A percentile compares a stretch with the other conserved stretches of the same genome.
These are phyloP conservation scores for Bacidia gigantensis DNA, from an alignment of 495 filamentous ascomycete species.

Conservation along the genomic window DNA sequence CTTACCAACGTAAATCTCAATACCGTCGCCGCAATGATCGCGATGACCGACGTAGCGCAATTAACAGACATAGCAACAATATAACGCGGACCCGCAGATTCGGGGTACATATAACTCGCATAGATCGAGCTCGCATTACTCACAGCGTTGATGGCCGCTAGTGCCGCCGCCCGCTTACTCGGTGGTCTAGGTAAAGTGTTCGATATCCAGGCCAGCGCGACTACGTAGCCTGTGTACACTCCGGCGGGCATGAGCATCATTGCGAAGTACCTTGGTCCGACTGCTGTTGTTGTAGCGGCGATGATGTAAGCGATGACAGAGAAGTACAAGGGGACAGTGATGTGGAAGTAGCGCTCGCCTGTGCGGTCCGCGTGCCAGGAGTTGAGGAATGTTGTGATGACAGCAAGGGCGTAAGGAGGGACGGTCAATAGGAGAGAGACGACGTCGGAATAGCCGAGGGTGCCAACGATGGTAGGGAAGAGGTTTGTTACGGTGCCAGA, in stretches of 20 bases:
- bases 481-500: constrained; percentile 73
- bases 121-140: constrained; percentile 62
- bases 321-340: constrained; percentile 53
- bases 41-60: constrained; percentile 49
- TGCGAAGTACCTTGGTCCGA: constrained; percentile 57
- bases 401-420: constrained; percentile 59
- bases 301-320: constrained; percentile 63
- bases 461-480: constrained; percentile 73
- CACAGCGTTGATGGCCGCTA: constrained; percentile 71
- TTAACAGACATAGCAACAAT: constrained; percentile 63
- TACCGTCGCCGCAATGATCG: constrained; percentile 50
- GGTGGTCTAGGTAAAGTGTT: constrained; percentile 73
- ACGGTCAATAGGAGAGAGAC: constrained; percentile 61
- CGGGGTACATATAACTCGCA: constrained; percentile 50
- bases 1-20: constrained; percentile 52
- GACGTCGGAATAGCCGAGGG: constrained; percentile 54
- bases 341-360: constrained; percentile 67
- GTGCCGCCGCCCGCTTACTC: constrained; percentile 66
- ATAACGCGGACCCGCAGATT: constrained; percentile 30
- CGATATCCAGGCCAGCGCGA: constrained; percentile 64
- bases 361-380: constrained; percentile 68
- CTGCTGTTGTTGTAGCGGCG: constrained; percentile 48
- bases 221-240: constrained; percentile 48
- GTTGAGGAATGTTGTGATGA: constrained; percentile 58
- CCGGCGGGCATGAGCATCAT: constrained; percentile 71